Percentiles rank a stretch among this genome's conserved stretches.
These are phyloP conservation scores for Hawksworthiomyces lignivorus DNA, from an alignment of 2,329 filamentous ascomycete genomes.

Conservation along the genomic window DNA sequence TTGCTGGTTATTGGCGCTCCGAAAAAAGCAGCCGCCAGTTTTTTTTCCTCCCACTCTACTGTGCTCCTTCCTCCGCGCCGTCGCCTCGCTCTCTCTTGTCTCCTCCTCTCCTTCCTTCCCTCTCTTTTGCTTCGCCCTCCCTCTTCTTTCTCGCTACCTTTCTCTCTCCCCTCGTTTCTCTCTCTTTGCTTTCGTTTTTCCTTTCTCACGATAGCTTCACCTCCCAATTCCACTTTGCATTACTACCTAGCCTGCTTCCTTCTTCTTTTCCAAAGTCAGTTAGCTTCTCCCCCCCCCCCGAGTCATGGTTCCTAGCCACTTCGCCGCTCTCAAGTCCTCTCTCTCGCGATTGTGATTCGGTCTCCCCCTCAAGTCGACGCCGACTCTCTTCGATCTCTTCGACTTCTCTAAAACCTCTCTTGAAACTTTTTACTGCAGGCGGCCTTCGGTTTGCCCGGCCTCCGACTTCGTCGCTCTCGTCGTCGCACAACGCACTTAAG, in stretches of 20 bases:
- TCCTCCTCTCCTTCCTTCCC: neutral
- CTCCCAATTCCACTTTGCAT: neutral
- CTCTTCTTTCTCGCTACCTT: neutral
- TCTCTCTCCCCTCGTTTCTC: neutral
- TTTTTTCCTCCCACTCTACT: slow-evolving; percentile 1
- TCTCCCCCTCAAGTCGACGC: neutral
- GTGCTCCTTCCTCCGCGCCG: slow-evolving; percentile 2
- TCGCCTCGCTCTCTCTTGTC: slow-evolving; percentile 4
- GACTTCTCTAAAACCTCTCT: neutral
- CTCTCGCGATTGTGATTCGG: slow-evolving; percentile 9
- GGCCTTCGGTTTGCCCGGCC: too few species aligned
- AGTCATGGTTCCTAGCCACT: slow-evolving; percentile 10
- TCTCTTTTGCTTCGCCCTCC: neutral
- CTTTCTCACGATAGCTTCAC: neutral
- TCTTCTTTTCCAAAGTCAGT: neutral
- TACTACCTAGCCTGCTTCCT: neutral
- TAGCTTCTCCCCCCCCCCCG: neutral
- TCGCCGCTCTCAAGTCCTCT: slow-evolving; percentile 3
- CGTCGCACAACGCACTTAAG: too few species aligned
- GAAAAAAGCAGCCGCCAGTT: slow-evolving; percentile 1
- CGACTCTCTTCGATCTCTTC: neutral
- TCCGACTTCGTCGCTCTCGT: too few species aligned
- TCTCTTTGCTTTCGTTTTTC: neutral
- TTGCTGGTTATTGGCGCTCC: slow-evolving; percentile 3
- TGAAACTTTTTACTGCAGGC: too few species aligned